Conservation (phyloP, 805 yeast species). For the Yamadazyma kitorensis region DNA sequence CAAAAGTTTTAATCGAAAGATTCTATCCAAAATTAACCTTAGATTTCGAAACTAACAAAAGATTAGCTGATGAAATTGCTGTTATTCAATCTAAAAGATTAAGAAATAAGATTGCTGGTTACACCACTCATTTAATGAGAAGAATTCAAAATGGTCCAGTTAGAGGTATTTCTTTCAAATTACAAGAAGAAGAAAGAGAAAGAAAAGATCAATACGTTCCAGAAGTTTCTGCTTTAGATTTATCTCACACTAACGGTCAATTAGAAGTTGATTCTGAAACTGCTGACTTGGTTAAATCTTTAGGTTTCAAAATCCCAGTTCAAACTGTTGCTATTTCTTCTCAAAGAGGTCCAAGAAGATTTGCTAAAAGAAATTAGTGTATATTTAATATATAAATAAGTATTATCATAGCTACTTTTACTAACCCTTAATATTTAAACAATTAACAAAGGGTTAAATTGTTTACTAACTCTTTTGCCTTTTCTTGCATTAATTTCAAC, state of each 20-base stretch:
- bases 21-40: constrained; percentile 99
- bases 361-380: constrained; percentile 79
- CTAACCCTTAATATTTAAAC: not conserved
- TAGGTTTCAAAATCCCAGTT: constrained; percentile 86
- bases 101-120: constrained; percentile 99
- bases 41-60: constrained; percentile 99
- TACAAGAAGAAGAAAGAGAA: constrained; percentile 99
- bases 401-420: not conserved
- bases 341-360: constrained; percentile 88
- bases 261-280: constrained; percentile 97
- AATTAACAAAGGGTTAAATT: constrained; percentile 1
- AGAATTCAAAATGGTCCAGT: constrained; percentile 99
- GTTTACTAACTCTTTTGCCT: constrained; percentile 2
- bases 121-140: constrained; percentile 99
- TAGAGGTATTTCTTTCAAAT: constrained; percentile 99
- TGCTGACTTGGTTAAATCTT: constrained; percentile 87
- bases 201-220: constrained; percentile 99
- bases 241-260: constrained; percentile 92
- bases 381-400: constrained; percentile 2
- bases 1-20: constrained; percentile 98
- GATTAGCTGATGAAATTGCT: constrained; percentile 97
- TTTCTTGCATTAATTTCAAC: constrained; percentile 1
- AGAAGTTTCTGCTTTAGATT: constrained; percentile 99
- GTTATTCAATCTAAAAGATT: constrained; percentile 99
- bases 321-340: constrained; percentile 84